Evolutionary conservation across 2,329 filamentous ascomycete genomes (phyloP), one percentile per base, ranked within the genome.

Genomic region (Ophiocordyceps unilateralis): DNA sequence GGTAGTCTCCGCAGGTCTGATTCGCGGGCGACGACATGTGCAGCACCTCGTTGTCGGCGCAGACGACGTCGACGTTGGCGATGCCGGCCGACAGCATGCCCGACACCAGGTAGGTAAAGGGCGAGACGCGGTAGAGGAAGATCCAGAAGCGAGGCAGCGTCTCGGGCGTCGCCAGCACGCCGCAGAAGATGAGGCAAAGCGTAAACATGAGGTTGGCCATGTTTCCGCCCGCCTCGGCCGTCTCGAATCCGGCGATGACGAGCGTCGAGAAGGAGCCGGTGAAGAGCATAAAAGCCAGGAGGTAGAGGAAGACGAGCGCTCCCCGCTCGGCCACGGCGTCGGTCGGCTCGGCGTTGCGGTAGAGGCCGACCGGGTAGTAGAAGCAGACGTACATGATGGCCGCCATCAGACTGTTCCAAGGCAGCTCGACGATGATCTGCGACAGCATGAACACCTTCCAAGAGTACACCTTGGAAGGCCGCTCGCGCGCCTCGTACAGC

Each of bases 361-460:
- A 77, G 10, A 91, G 71, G 2, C 83, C 84, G 43, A 93, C 74
- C 1, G 86, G 84, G 57, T 88, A 94, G 67, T 93, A 94, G 75
- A 83, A 89, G 58, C 70, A 78, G 54, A 85, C 70, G 67, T 69
- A 93, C 65, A 88, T 80, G 49, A 93, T 63, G n/a, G 79, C 69
- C 4, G 77, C 74, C 70, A 83, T 80, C 38, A 91, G 61, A 0
- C 78, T 72, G 56, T 93, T 86, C 79, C 83, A 94, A 0, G 86
- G 84, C 2, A 94, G 65, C 58, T 94, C 88, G 46, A 89, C 84
- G 24, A 87, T 63, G 49, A 94, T 82, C 58, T 88, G 83, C 45
- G 81, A 77, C 24, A 89, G 65, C 70, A 93, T 83, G 56, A 93
- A 93, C 5, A 85, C 76, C 56, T 82, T 78, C 86, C 85, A 93